Conservation (phyloP, 2,329 filamentous ascomycete species). For the Colletotrichum higginsianum region DNA sequence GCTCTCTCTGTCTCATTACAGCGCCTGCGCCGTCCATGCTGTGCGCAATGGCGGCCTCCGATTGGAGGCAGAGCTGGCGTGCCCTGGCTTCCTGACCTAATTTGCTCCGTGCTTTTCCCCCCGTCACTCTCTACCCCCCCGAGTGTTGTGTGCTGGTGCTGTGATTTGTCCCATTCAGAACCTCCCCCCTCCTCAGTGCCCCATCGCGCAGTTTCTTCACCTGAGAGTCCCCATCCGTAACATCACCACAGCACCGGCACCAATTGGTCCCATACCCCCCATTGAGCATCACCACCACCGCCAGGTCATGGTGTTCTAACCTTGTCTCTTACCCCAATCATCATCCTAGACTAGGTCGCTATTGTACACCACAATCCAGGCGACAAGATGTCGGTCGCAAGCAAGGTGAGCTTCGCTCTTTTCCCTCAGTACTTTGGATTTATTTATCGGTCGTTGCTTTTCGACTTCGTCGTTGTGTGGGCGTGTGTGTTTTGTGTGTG, state of each 20-base stretch:
- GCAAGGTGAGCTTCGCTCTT: constrained; percentile 42
- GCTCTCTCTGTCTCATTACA: background rate
- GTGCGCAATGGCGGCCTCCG: background rate
- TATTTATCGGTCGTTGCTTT: constrained; percentile 18
- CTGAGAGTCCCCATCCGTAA: constrained; percentile 37
- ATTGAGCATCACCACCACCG: constrained; percentile 42
- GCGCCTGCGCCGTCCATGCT: constrained; percentile 14
- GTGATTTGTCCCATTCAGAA: constrained; percentile 38
- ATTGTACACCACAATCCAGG: constrained; percentile 46
- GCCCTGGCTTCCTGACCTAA: constrained; percentile 37
- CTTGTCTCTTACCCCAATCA: constrained; percentile 43
- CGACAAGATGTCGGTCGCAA: constrained; percentile 46
- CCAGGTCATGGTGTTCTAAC: constrained; percentile 46
- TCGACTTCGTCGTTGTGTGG: constrained; percentile 9
- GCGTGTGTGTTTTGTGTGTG: constrained; percentile 8
- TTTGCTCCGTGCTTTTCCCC: constrained; percentile 34
- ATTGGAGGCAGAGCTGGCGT: constrained; percentile 30
- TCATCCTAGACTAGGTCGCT: constrained; percentile 46
- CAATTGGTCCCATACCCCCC: constrained; percentile 41
- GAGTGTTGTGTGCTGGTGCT: constrained; percentile 13
- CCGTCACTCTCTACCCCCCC: constrained; percentile 14
- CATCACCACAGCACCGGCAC: constrained; percentile 40
- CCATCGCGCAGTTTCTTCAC: constrained; percentile 45
- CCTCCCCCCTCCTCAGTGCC: constrained; percentile 28
- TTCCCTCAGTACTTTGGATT: constrained; percentile 15